Base-by-base conservation (phyloP, 2,329 filamentous ascomycete species). In the Diaporthe sp. region DNA sequence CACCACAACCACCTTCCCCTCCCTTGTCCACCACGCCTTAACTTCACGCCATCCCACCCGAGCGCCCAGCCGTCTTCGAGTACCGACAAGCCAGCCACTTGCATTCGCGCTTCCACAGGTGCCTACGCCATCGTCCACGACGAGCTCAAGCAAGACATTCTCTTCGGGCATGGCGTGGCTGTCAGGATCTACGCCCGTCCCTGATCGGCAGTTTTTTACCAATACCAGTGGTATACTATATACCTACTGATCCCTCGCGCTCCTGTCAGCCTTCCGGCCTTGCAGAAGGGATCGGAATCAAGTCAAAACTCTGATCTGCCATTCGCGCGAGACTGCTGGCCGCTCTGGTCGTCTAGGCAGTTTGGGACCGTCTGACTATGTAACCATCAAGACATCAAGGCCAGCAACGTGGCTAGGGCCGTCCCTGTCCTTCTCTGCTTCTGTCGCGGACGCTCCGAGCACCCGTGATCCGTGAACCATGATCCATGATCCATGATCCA, bases 131-230 rank as follows among this genome's bases (percentile, higher is more conserved):
- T 17, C 45, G 42, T 19, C 42, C 7, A 15, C 6, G 42, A 66
- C 42, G 52, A 52, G 45, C 45, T 67, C 64, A 40, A 28, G 28
- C 33, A 6, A 19, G n/a, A 30, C 45, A 67, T 52, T 19, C 45
- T 38, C 8, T 52, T 38, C 45, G 12, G 64, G 45, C 8, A 67
- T 52, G 64, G 64, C 45, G 64, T 40, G 30, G 45, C 45, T 67
- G 64, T 40, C 30, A 67, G 22, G 13, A 38, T 67, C 45, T 52
- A 28, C 45, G 45, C 64, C 45, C 30, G 64, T 67, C 64, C 45
- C 64, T 52, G 64, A 67, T 52, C 61, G 64, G 33, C 64, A 67
- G 25, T 67, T 45, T 45, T 45, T 30, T 25, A 35, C 22, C 45
- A 35, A 19, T 22, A 42, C 7, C 58, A 12, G 25, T 30, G 25